Base-by-base conservation (phyloP, 2,329 filamentous ascomycete genomes). In the Colletotrichum sp. region DNA sequence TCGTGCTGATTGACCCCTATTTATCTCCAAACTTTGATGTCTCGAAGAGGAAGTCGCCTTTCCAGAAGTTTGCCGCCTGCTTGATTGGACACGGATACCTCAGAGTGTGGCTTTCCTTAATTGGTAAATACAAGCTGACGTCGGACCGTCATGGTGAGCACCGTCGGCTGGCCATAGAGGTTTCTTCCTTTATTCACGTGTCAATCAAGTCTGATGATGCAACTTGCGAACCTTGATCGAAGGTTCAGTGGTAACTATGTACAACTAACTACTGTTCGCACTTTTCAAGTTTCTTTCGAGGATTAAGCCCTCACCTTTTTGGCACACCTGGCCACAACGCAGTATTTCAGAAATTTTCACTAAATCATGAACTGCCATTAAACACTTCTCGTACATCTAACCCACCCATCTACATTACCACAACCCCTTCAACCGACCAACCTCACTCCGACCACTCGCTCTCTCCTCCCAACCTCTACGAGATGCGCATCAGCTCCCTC, bases 271-370 rank as follows among this genome's bases (percentile, higher is more conserved):
- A 48, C 19, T 0, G 19, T n/a, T n/a, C 0, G 39, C 39, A 48
- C 5, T n/a, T 48, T n/a, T 48, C 5, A 3, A 48, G 0, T 7
- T n/a, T n/a, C 39, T 48, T 0, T 48, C 19, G 0, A 44, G 0
- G 36, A 44, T 0, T 0, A 19, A 44, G 39, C 39, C 39, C 39
- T 48, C 19, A 48, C 39, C 39, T 48, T 48, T 12, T 48, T 0
- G 39, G 39, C 39, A n/a, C 9, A 0, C 0, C 39, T 48, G 19
- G 39, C 39, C 19, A 44, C 19, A 48, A n/a, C 0, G 19, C 39
- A 48, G 39, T n/a, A 48, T n/a, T 48, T n/a, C 39, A 48, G 9
- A 48, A 48, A n/a, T 48, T 44, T 44, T n/a, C 39, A 11, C 9
- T 9, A n/a, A 48, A n/a, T 48, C 3, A 6, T 48, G 0, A 48